Evolutionary conservation across 2,329 filamentous ascomycete genomes (phyloP).

Genomic region (Ceratocystis variospora): DNA sequence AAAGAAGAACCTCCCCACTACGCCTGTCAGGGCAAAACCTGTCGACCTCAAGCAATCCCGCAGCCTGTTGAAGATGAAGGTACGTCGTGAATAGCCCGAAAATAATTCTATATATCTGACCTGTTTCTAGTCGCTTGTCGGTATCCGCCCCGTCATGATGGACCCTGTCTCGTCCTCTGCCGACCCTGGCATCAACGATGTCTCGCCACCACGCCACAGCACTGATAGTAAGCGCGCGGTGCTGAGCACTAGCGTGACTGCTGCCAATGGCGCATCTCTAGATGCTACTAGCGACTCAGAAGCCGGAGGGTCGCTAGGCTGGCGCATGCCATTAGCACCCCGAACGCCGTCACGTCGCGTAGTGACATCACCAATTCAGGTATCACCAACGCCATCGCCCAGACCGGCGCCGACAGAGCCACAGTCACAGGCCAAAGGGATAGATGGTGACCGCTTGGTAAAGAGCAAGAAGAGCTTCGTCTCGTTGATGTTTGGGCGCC

Average conservation of each 20-base stretch:
- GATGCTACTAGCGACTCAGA: not conserved
- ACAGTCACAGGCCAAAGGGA: not conserved
- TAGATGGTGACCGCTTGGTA: conserved; percentile 19
- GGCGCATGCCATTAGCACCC: not conserved
- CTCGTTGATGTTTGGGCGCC: conserved; percentile 28
- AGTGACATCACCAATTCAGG: not conserved
- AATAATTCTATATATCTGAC: too few species aligned
- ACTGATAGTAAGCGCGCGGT: conserved; percentile 1
- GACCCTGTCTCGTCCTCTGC: not conserved
- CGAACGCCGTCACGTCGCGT: not conserved
- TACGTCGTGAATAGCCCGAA: not conserved
- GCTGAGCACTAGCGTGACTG: not conserved
- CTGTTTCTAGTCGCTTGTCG: not conserved
- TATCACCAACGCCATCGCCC: not conserved
- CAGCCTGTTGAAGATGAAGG: conserved; percentile 1
- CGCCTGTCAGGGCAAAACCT: not conserved
- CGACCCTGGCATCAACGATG: not conserved
- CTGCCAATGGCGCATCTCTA: not conserved
- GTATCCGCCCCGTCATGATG: not conserved
- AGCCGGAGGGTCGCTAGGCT: not conserved
- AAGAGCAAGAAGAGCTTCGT: conserved; percentile 36
- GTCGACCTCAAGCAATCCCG: not conserved
- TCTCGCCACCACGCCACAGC: conserved; percentile 1
- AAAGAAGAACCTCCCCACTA: not conserved
- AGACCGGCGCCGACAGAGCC: not conserved